Evolutionary conservation across 768 basidiomycete species (phyloP).

Genomic region (Filobasidium wieringae): DNA sequence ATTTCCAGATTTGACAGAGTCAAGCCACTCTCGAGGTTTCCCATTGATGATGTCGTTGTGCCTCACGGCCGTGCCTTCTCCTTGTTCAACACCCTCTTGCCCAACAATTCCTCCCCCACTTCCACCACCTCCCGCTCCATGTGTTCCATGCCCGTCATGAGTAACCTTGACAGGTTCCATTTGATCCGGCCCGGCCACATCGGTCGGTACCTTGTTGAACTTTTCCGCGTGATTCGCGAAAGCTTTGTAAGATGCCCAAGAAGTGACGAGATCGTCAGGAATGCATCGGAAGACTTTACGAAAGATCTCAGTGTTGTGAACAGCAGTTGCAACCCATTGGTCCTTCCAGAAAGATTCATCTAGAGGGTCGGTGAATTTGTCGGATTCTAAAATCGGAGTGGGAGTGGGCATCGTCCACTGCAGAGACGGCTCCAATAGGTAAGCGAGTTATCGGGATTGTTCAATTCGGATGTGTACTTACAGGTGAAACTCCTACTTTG

Average conservation of each 20-base stretch:
- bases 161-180: constrained; percentile 33
- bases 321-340: constrained; percentile 75
- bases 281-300: constrained; percentile 87
- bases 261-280: constrained; percentile 82
- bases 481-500: constrained; percentile 46
- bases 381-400: constrained; percentile 59
- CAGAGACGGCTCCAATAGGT: neutral
- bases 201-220: constrained; percentile 36
- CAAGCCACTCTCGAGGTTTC: constrained; percentile 12
- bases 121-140: constrained; percentile 40
- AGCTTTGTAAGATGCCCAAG: constrained; percentile 92
- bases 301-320: constrained; percentile 89
- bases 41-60: constrained; percentile 14
- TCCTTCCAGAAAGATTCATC: constrained; percentile 78
- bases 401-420: constrained; percentile 54
- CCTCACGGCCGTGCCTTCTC: constrained; percentile 9
- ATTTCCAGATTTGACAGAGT: neutral
- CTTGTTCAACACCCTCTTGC: constrained; percentile 20
- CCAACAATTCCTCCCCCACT: constrained; percentile 38
- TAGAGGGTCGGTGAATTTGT: constrained; percentile 80
- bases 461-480: neutral
- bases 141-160: constrained; percentile 34
- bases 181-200: constrained; percentile 25
- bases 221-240: constrained; percentile 47
- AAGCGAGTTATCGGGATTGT: too few relatives aligned